A percentile compares a stretch with the other conserved stretches of the same genome.
Conservation (phyloP, 306 rosid species). For the Carpinus fangiana region DNA sequence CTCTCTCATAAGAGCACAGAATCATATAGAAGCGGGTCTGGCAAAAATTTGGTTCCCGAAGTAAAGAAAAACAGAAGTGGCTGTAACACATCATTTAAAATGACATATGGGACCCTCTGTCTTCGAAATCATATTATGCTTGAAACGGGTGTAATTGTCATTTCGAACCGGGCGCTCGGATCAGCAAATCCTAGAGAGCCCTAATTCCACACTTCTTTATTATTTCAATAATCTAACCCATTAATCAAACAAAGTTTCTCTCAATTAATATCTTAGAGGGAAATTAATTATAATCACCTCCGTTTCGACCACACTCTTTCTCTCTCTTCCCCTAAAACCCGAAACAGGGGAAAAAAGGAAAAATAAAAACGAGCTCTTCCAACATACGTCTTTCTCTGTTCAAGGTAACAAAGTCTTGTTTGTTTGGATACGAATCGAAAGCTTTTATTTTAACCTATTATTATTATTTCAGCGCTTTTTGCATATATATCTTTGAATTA, state of each 20-base stretch:
- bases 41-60: neutral
- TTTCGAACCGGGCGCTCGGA: neutral
- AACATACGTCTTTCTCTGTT: conserved; percentile 3
- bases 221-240: neutral
- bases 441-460: neutral
- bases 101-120: neutral
- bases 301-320: neutral
- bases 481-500: neutral
- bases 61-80: neutral
- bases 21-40: neutral
- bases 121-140: too few relatives aligned
- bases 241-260: neutral
- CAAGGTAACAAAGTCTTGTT: conserved; percentile 20
- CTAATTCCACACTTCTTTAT: neutral
- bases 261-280: neutral
- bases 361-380: neutral
- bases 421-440: neutral
- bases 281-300: neutral
- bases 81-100: neutral
- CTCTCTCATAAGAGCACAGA: neutral
- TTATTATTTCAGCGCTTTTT: neutral
- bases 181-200: neutral
- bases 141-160: neutral
- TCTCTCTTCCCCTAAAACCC: conserved; percentile 3
- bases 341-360: neutral